phyloP scores from a whole-genome alignment of 257 asterid genomes.

The Fraxinus excelsior region DNA sequence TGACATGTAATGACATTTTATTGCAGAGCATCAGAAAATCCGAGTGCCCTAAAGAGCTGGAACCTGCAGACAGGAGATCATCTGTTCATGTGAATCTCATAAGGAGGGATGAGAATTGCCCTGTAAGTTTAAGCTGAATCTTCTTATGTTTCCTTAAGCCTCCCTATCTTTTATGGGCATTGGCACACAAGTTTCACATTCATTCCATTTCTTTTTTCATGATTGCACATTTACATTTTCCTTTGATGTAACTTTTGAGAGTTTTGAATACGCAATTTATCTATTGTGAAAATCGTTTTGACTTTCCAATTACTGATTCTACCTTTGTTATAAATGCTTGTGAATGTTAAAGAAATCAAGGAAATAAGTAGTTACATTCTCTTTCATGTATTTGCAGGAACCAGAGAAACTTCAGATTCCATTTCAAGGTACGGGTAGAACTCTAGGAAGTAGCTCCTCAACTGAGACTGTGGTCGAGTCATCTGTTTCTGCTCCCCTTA shows the following conservation, averaged over 20 bases:
- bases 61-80: constrained; percentile 74
- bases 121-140: constrained; percentile 56
- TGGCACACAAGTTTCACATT: not conserved
- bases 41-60: constrained; percentile 97
- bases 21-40: constrained; percentile 84
- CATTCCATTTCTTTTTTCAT: not conserved
- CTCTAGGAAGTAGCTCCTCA: constrained; percentile 77
- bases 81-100: constrained; percentile 79
- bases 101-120: constrained; percentile 79
- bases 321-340: not conserved
- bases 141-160: not conserved
- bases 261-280: not conserved
- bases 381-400: constrained; percentile 52
- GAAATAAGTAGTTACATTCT: not conserved
- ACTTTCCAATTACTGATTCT: not conserved
- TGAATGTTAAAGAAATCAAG: not conserved
- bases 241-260: not conserved
- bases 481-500: constrained; percentile 35
- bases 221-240: not conserved
- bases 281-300: not conserved
- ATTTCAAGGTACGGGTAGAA: constrained; percentile 91
- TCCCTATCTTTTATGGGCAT: not conserved
- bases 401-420: constrained; percentile 57
- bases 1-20: not conserved
- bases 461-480: constrained; percentile 44